These are phyloP conservation scores for Trichodelitschia bisporula DNA, from an alignment of 495 filamentous ascomycete species.

Conservation along the genomic window DNA sequence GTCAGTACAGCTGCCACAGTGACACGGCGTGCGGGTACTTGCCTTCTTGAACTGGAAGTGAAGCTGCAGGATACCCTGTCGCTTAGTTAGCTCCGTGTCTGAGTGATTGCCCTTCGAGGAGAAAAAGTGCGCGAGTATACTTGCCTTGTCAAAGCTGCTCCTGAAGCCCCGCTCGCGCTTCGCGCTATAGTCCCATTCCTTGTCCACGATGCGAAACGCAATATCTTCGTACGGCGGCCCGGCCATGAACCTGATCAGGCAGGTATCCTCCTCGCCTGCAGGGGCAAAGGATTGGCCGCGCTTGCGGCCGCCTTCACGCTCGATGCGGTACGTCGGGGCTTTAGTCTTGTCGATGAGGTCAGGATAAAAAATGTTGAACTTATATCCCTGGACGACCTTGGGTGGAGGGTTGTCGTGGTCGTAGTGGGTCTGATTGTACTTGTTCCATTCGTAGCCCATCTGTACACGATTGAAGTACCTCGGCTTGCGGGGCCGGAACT, in stretches of 20 bases:
- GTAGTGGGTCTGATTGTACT: conserved; percentile 99
- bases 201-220: conserved; percentile 92
- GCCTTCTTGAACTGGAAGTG: conserved; percentile 96
- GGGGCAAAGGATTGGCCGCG: conserved; percentile 79
- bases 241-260: conserved; percentile 84
- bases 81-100: conserved; percentile 7
- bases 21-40: conserved; percentile 3
- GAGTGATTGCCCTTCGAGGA: neutral
- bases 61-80: conserved; percentile 77
- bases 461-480: conserved; percentile 95
- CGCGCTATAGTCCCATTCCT: conserved; percentile 96
- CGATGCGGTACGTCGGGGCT: conserved; percentile 85
- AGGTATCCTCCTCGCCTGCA: conserved; percentile 95
- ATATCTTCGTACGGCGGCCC: conserved; percentile 94
- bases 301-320: conserved; percentile 71
- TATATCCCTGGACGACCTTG: conserved; percentile 96
- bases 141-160: conserved; percentile 92
- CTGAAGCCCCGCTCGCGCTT: conserved; percentile 88
- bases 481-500: conserved; percentile 81
- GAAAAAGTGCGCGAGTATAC: conserved; percentile 8
- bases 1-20: conserved; percentile 2
- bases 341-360: conserved; percentile 92
- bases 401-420: conserved; percentile 96
- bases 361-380: conserved; percentile 98
- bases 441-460: conserved; percentile 99